These are phyloP conservation scores for Geopyxis carbonaria DNA, from an alignment of 495 filamentous ascomycete genomes.

Conservation along the genomic window DNA sequence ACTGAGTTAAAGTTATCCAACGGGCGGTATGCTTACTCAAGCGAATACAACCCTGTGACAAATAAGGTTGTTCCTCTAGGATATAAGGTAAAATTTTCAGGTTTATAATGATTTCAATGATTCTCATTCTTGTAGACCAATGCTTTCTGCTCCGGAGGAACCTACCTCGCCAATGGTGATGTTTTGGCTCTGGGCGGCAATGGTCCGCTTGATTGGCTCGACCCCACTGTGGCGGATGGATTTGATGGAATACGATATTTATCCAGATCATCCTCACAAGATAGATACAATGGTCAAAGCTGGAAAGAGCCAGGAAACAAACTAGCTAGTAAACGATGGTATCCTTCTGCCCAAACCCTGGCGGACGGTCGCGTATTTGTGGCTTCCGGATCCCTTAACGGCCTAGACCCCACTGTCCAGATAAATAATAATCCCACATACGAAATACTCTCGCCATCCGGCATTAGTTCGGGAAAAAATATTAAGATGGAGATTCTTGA, in stretches of 20 bases:
- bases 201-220: constrained; percentile 36
- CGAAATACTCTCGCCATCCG: constrained; percentile 36
- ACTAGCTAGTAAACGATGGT: constrained; percentile 39
- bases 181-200: constrained; percentile 42
- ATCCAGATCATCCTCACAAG: constrained; percentile 32
- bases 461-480: constrained; percentile 30
- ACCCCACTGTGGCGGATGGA: constrained; percentile 41
- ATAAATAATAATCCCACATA: constrained; percentile 50
- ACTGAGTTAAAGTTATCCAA: constrained; percentile 37
- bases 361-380: constrained; percentile 40
- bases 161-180: constrained; percentile 40
- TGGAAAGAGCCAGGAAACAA: constrained; percentile 43
- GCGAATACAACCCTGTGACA: constrained; percentile 39
- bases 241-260: constrained; percentile 41
- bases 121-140: constrained; percentile 31
- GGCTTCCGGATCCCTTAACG: constrained; percentile 44
- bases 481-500: constrained; percentile 35
- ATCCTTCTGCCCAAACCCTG: constrained; percentile 42
- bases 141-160: constrained; percentile 45
- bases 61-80: constrained; percentile 34
- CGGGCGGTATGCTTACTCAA: constrained; percentile 41
- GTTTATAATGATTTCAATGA: not conserved
- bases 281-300: constrained; percentile 31
- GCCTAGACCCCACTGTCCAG: constrained; percentile 37
- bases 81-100: constrained; percentile 25